Conservation (phyloP, 2,329 filamentous ascomycete genomes). For the Fusarium oligoseptatum region DNA sequence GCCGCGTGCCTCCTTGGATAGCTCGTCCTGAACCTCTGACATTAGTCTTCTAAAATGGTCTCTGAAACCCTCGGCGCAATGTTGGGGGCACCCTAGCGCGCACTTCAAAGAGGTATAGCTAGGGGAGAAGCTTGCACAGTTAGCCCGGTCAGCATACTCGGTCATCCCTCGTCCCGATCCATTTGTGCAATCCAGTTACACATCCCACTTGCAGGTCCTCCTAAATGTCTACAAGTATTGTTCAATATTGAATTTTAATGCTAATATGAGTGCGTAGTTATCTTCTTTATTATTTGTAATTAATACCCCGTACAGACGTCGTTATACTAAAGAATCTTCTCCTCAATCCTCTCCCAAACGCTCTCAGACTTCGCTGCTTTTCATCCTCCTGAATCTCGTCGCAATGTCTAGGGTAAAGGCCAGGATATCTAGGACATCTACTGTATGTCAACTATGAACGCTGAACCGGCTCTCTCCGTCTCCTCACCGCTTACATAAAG, state of each 20-base stretch:
- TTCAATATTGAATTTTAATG: not conserved
- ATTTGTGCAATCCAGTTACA: not conserved
- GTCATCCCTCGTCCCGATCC: not conserved
- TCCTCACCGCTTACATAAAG: not conserved
- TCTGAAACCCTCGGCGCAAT: not conserved
- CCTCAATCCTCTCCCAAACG: not conserved
- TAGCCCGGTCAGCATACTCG: not conserved
- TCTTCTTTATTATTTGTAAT: not conserved
- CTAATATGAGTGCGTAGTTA: not conserved
- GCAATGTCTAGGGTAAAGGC: not conserved
- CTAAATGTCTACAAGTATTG: not conserved
- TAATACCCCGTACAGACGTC: not conserved
- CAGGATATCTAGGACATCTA: not conserved
- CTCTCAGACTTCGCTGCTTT: too few species aligned
- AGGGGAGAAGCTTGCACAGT: not conserved
- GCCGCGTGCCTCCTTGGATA: too few species aligned
- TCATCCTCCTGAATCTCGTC: not conserved
- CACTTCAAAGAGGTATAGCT: not conserved
- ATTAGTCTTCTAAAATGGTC: not conserved
- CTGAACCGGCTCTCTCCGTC: not conserved
- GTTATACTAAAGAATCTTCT: not conserved
- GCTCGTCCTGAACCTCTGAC: not conserved
- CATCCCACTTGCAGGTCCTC: not conserved
- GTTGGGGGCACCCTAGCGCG: not conserved
- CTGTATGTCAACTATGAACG: not conserved